Conservation (phyloP, 2,329 filamentous ascomycete species). For the Penicillium griseofulvum region DNA sequence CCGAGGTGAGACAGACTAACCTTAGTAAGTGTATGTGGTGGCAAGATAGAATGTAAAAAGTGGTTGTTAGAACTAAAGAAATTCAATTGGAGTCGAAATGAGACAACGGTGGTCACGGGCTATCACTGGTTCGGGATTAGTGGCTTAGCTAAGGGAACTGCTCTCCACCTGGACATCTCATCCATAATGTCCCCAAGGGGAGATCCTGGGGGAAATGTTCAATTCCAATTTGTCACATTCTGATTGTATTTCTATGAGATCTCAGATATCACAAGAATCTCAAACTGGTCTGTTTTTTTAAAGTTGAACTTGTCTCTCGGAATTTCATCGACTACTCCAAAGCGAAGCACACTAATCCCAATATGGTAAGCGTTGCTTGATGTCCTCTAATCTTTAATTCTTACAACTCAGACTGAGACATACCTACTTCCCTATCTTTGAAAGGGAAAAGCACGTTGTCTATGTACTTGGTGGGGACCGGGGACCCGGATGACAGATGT, state of each 20-base stretch:
- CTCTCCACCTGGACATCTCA: no score
- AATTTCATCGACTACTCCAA: neutral
- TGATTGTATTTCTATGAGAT: neutral
- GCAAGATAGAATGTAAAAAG: neutral
- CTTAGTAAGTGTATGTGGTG: neutral
- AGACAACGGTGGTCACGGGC: constrained; percentile 2
- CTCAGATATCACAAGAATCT: neutral
- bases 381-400: constrained; percentile 4
- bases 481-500: constrained; percentile 5
- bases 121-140: neutral
- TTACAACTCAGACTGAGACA: neutral
- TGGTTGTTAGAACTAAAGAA: neutral
- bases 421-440: constrained; percentile 14
- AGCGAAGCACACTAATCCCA: constrained; percentile 14
- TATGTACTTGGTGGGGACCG: constrained; percentile 3
- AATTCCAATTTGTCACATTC: neutral
- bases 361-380: constrained; percentile 13
- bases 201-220: neutral
- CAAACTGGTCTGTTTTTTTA: neutral
- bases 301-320: neutral
- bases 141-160: constrained; percentile 1
- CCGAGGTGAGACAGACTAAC: constrained; percentile 1
- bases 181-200: neutral
- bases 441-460: neutral
- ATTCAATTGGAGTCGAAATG: constrained; percentile 1